Percentiles rank a stretch among this genome's conserved stretches.
Evolutionary conservation across 441 rosid genomes (phyloP).

Genomic region (Aleurites moluccanus): DNA sequence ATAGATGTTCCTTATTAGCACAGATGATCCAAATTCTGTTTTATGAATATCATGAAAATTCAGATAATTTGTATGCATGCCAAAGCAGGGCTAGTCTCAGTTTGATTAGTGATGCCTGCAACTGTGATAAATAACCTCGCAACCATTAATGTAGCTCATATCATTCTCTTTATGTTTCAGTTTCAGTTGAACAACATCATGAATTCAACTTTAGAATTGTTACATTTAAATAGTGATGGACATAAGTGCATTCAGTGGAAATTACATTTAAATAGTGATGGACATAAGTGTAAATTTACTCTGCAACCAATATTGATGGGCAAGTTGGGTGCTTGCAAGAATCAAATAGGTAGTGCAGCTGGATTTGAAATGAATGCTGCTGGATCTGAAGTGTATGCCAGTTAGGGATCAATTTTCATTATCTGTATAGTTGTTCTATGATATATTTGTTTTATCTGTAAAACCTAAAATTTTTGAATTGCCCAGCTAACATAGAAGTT

Average conservation of each 20-base stretch:
- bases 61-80: not conserved
- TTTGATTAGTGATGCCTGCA: not conserved
- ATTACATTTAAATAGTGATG: not conserved
- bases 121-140: too few species aligned
- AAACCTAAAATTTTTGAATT: not conserved
- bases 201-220: not conserved
- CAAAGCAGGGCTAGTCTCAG: not conserved
- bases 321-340: not conserved
- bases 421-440: not conserved
- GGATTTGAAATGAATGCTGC: not conserved
- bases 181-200: not conserved
- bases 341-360: not conserved
- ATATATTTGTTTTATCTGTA: not conserved
- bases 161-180: not conserved
- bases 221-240: not conserved
- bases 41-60: not conserved
- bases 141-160: not conserved
- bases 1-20: not conserved
- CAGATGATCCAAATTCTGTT: not conserved
- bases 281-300: not conserved
- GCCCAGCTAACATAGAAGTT: not conserved
- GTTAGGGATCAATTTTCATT: not conserved
- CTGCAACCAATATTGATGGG: not conserved
- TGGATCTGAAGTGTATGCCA: not conserved
- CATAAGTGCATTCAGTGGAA: not conserved